Evolutionary conservation across 2,329 filamentous ascomycete genomes (phyloP).

Genomic region (Trichoderma cornu-damae): DNA sequence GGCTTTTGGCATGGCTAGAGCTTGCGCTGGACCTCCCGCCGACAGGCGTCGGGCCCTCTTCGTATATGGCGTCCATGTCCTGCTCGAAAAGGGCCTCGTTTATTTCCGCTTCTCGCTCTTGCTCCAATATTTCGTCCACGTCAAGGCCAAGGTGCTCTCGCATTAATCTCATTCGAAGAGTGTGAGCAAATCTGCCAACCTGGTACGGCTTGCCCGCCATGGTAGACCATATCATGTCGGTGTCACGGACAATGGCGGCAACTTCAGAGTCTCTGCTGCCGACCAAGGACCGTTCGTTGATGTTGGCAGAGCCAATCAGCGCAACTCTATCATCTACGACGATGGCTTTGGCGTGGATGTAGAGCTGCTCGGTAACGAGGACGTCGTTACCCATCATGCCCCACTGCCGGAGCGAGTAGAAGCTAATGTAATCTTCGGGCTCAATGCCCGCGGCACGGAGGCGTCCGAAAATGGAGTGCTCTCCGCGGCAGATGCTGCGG

Average conservation of each 20-base stretch:
- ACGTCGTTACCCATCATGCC: slow-evolving; percentile 81
- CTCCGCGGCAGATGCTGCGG: slow-evolving; percentile 89
- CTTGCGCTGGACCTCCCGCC: background rate
- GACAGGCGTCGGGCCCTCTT: slow-evolving; percentile 38
- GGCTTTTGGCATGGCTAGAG: slow-evolving; percentile 32
- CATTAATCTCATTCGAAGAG: slow-evolving; percentile 88
- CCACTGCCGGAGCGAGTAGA: slow-evolving; percentile 90
- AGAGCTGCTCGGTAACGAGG: slow-evolving; percentile 90
- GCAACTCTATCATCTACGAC: slow-evolving; percentile 90
- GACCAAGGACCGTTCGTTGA: slow-evolving; percentile 95
- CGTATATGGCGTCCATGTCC: slow-evolving; percentile 60
- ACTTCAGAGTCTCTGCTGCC: slow-evolving; percentile 89
- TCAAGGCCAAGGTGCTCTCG: slow-evolving; percentile 94
- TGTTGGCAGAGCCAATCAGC: slow-evolving; percentile 95
- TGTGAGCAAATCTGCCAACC: slow-evolving; percentile 89
- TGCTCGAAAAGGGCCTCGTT: slow-evolving; percentile 53
- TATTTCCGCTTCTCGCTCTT: slow-evolving; percentile 64
- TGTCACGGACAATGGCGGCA: slow-evolving; percentile 84
- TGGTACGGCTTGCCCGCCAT: slow-evolving; percentile 89
- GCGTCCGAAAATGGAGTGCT: slow-evolving; percentile 85
- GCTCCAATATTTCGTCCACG: slow-evolving; percentile 82
- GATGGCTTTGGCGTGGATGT: slow-evolving; percentile 97
- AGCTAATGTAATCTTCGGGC: slow-evolving; percentile 91
- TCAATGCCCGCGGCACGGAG: slow-evolving; percentile 76
- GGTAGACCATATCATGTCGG: slow-evolving; percentile 82